These are phyloP conservation scores for Fusarium sp. DNA, from an alignment of 2,329 filamentous ascomycete genomes.

Conservation along the genomic window DNA sequence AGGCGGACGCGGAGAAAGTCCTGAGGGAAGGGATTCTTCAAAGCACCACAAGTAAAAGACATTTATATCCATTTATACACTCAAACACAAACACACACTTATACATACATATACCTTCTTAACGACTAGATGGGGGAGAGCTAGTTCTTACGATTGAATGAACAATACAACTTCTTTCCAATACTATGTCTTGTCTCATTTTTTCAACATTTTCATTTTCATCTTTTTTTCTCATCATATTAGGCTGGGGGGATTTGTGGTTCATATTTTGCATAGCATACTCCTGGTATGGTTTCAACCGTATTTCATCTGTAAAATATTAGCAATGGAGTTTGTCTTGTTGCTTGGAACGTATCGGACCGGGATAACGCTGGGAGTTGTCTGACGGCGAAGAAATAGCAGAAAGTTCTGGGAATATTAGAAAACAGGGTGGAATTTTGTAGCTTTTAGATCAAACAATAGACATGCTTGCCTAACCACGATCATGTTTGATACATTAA, in stretches of 20 bases:
- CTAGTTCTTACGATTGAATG: slow-evolving; percentile 36
- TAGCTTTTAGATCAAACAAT: background rate
- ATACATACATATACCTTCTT: slow-evolving; percentile 27
- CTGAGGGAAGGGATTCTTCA: slow-evolving; percentile 51
- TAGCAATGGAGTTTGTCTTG: background rate
- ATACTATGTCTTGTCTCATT: slow-evolving; percentile 5
- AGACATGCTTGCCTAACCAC: background rate
- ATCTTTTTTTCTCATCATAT: background rate
- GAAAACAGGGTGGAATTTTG: background rate
- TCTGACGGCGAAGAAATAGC: background rate
- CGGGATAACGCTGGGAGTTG: background rate
- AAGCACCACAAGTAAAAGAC: slow-evolving; percentile 25
- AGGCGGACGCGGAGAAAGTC: slow-evolving; percentile 56
- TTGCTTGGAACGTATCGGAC: background rate
- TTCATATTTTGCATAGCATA: slow-evolving; percentile 4
- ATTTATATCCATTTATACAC: slow-evolving; percentile 19
- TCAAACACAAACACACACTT: slow-evolving; percentile 6
- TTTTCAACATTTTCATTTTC: background rate
- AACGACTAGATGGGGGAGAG: slow-evolving; percentile 25
- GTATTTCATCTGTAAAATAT: background rate
- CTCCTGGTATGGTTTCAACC: background rate
- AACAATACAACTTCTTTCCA: slow-evolving; percentile 34
- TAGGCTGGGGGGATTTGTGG: background rate
- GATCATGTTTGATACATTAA: background rate
- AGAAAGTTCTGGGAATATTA: background rate